These are phyloP conservation scores for Rhodocollybia butyracea DNA, from an alignment of 768 basidiomycete genomes.

Conservation along the genomic window DNA sequence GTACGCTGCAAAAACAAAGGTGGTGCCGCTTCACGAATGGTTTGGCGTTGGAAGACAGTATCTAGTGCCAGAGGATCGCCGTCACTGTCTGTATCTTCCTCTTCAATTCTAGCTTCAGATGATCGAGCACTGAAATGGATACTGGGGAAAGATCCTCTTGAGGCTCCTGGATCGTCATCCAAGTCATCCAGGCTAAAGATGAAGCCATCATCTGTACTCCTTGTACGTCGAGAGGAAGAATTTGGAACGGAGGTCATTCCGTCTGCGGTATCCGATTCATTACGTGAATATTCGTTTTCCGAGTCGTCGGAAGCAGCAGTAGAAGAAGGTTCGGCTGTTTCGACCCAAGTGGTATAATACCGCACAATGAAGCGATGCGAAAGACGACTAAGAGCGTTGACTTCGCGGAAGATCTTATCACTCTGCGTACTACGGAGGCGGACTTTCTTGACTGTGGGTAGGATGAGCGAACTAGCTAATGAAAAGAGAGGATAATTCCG, in stretches of 20 bases:
- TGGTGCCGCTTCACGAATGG: conserved; percentile 10
- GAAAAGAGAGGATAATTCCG: conserved; percentile 15
- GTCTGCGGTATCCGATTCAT: conserved; percentile 27
- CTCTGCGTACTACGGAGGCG: conserved; percentile 68
- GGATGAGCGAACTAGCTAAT: background rate
- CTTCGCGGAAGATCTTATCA: conserved; percentile 90
- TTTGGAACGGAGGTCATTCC: conserved; percentile 57
- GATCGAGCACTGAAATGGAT: conserved; percentile 69
- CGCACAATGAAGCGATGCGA: conserved; percentile 90
- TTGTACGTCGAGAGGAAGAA: conserved; percentile 16
- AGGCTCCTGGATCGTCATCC: conserved; percentile 55
- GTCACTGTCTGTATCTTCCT: conserved; percentile 42
- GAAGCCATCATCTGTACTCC: conserved; percentile 44
- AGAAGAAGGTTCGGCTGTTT: conserved; percentile 54
- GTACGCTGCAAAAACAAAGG: conserved; percentile 46
- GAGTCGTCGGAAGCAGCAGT: conserved; percentile 47
- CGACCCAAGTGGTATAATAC: conserved; percentile 92
- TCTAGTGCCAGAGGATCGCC: conserved; percentile 19
- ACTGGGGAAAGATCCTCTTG: conserved; percentile 65
- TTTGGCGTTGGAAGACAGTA: background rate
- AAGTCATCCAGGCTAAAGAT: conserved; percentile 61
- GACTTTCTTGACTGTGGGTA: conserved; percentile 77
- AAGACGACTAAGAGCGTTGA: conserved; percentile 82
- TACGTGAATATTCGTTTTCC: conserved; percentile 16
- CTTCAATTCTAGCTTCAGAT: conserved; percentile 31